Percentiles rank a stretch among this genome's conserved stretches.
phyloP scores from a whole-genome alignment of 2,329 filamentous ascomycete genomes.

The Xenoacremonium recifei region DNA sequence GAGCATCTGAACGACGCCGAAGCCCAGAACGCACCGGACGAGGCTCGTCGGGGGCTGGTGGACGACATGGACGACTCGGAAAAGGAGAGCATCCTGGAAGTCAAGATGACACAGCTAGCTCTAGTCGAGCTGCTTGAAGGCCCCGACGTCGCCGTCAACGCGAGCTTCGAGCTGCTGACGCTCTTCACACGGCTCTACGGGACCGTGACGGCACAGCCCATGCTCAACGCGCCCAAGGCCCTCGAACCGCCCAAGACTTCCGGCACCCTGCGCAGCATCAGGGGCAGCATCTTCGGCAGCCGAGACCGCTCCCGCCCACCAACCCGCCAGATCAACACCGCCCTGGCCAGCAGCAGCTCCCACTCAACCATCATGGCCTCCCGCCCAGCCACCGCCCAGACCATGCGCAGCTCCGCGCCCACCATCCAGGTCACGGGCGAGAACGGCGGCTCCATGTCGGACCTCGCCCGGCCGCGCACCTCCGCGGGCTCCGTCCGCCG shows the following conservation, averaged over 20 bases:
- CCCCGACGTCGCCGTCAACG: conserved; percentile 81
- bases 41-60: conserved; percentile 51
- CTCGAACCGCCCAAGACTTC: conserved; percentile 65
- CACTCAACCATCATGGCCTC: conserved; percentile 23
- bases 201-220: conserved; percentile 45
- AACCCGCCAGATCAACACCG: conserved; percentile 39
- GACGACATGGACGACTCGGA: conserved; percentile 82
- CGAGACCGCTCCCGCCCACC: conserved; percentile 44
- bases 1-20: conserved; percentile 64
- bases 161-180: conserved; percentile 78
- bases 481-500: conserved; percentile 28
- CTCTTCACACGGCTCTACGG: conserved; percentile 83
- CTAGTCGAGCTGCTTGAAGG: conserved; percentile 83
- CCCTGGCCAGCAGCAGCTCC: conserved; percentile 37
- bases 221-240: conserved; percentile 38
- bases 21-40: conserved; percentile 19
- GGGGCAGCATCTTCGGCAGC: conserved; percentile 76
- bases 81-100: conserved; percentile 83
- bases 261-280: conserved; percentile 68
- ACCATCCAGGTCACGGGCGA: conserved; percentile 77
- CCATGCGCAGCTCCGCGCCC: conserved; percentile 51
- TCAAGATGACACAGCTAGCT: conserved; percentile 91
- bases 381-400: conserved; percentile 42
- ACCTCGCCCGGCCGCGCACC: conserved; percentile 34
- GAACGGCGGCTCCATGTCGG: conserved; percentile 42